Evolutionary conservation across 305 asterid genomes (phyloP), one percentile per base, ranked within the genome.

Genomic region (Fraxinus sp.): DNA sequence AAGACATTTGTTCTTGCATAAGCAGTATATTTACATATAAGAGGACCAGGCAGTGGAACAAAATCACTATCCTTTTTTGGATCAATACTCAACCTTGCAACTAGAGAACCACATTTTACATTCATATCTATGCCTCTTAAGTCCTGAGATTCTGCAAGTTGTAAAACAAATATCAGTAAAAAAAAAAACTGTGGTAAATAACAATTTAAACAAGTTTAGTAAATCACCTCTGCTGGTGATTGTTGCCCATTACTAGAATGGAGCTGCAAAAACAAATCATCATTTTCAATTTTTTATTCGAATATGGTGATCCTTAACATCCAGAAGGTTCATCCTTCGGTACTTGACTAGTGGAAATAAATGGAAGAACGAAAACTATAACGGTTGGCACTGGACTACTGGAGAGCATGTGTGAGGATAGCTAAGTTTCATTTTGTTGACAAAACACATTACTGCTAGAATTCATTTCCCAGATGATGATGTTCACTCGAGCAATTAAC

Each of bases 21-120:
- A 86, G 99, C 94, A 82, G 94, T 91, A 90, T 94, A 96, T 91
- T 93, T 96, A 71, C 97, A 94, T 84, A 96, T 88, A 89, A 96
- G 98, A 83, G 98, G 92, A 74, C 91, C 94, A 66, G 98, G 99
- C 77, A 94, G 89, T 80, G 99, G 98, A 88, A 91, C 93, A 90
- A 94, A 96, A 86, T 89, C 98, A 73, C 82, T 55, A 81, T 96
- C 98, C 79, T 87, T 91, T 85, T 83, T 84, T 26, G 97, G 94
- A 91, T 93, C 94, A 85, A 96, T 93, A 85, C 93, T 93, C 92
- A 94, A 86, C 88, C 90, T 93, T 37, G 92, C 91, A 77, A 91
- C 92, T 74, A 95, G 88, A 79, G 98, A 90, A 83, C 88, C 88
- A 32, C 87, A 88, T 79, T 85, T 89, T 59, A 81, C 87, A 81